These are phyloP conservation scores for Diaporthe aspalathi DNA, from an alignment of 2,329 filamentous ascomycete species.

Conservation along the genomic window DNA sequence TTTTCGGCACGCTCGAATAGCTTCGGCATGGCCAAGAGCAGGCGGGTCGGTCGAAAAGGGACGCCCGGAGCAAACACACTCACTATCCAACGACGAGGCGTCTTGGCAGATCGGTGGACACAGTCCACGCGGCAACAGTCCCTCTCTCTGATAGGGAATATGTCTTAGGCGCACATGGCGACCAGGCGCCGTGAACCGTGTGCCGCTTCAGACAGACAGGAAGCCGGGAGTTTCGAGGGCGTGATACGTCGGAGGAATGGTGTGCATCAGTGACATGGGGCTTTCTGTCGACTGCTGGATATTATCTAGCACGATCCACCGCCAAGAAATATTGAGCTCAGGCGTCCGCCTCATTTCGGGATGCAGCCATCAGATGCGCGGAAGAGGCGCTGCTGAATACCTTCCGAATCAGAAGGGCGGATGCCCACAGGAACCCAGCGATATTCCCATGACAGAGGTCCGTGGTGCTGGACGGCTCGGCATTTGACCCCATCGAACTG, in stretches of 20 bases:
- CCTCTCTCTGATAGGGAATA: neutral
- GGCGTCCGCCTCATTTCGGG: neutral
- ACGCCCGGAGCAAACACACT: too few species aligned
- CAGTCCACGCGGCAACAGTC: neutral
- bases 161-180: neutral
- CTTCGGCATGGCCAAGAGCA: conserved; percentile 11
- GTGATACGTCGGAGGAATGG: neutral
- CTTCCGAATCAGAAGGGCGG: neutral
- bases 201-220: neutral
- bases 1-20: neutral
- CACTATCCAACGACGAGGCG: neutral
- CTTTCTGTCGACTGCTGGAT: neutral
- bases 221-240: neutral
- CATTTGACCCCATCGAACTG: neutral
- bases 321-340: neutral
- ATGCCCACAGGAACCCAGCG: neutral
- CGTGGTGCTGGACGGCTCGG: neutral
- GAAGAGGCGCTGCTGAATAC: neutral
- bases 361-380: neutral
- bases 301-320: neutral
- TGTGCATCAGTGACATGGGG: too few species aligned
- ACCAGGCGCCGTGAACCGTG: neutral
- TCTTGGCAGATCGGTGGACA: neutral
- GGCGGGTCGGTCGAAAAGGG: neutral
- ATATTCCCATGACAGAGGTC: neutral